Percentiles rank a stretch among this genome's conserved stretches.
Conservation (phyloP, 805 yeast genomes). For the Lipomyces oligophaga region DNA sequence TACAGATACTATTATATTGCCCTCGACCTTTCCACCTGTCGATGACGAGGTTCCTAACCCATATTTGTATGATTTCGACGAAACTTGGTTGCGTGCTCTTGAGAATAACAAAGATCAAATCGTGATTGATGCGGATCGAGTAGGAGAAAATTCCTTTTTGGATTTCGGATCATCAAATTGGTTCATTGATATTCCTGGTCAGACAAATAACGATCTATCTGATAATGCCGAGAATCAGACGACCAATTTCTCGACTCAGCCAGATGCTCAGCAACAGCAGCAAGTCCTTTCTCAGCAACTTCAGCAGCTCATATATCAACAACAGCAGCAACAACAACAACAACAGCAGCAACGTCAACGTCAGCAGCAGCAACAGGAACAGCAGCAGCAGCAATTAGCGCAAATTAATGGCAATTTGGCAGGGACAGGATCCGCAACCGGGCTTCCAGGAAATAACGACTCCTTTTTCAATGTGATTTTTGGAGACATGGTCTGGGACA, state of each 20-base stretch:
- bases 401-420: neutral
- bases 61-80: constrained; percentile 27
- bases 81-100: constrained; percentile 27
- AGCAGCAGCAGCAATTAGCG: constrained; percentile 1
- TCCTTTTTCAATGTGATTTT: constrained; percentile 24
- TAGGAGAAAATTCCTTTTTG: constrained; percentile 26
- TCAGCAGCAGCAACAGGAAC: constrained; percentile 11
- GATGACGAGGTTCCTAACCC: constrained; percentile 28
- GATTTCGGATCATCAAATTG: constrained; percentile 25
- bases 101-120: constrained; percentile 27
- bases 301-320: constrained; percentile 5
- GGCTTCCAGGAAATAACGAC: constrained; percentile 8
- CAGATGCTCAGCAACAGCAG: constrained; percentile 11
- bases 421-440: neutral
- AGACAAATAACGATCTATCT: neutral
- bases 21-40: constrained; percentile 24
- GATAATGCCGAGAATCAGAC: neutral
- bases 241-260: neutral
- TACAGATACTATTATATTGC: constrained; percentile 18
- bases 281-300: constrained; percentile 2
- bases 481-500: constrained; percentile 24
- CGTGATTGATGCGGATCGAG: constrained; percentile 28
- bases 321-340: constrained; percentile 11
- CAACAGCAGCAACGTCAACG: constrained; percentile 8
- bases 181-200: constrained; percentile 20